Evolutionary conservation across 1,139 yeast genomes (phyloP).

Genomic region (Pichia terricola): DNA sequence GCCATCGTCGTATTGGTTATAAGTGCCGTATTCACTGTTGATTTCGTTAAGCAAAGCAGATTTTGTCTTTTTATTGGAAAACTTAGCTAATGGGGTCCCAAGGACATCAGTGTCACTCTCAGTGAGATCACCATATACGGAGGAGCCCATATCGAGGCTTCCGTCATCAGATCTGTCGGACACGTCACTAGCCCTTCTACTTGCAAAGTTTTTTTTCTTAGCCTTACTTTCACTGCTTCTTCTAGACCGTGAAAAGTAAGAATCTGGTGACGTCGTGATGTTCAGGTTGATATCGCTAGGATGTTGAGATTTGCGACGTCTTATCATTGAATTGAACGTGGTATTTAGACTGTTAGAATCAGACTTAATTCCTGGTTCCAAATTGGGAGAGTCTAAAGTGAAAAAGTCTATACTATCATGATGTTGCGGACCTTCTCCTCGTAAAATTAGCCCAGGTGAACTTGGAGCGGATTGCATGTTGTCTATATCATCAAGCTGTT

Average conservation of each 20-base stretch:
- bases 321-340: no score
- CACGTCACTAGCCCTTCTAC: constrained; percentile 20
- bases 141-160: constrained; percentile 8
- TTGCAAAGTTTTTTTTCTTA: constrained; percentile 3
- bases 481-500: constrained; percentile 8
- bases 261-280: constrained; percentile 19
- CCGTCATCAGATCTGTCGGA: constrained; percentile 17
- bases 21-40: no score
- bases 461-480: constrained; percentile 22
- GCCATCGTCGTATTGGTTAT: constrained; percentile 7
- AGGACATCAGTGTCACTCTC: constrained; percentile 17
- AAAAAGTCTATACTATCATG: constrained; percentile 29
- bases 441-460: constrained; percentile 27
- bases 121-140: constrained; percentile 7
- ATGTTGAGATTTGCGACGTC: no score
- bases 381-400: constrained; percentile 18
- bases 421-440: constrained; percentile 12
- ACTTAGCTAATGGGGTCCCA: constrained; percentile 9
- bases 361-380: no score
- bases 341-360: no score
- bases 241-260: constrained; percentile 21
- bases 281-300: background rate
- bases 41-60: background rate
- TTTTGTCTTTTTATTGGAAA: constrained; percentile 1
- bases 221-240: background rate